These are phyloP conservation scores for Thielaviopsis punctulata DNA, from an alignment of 2,329 filamentous ascomycete species.

Conservation along the genomic window DNA sequence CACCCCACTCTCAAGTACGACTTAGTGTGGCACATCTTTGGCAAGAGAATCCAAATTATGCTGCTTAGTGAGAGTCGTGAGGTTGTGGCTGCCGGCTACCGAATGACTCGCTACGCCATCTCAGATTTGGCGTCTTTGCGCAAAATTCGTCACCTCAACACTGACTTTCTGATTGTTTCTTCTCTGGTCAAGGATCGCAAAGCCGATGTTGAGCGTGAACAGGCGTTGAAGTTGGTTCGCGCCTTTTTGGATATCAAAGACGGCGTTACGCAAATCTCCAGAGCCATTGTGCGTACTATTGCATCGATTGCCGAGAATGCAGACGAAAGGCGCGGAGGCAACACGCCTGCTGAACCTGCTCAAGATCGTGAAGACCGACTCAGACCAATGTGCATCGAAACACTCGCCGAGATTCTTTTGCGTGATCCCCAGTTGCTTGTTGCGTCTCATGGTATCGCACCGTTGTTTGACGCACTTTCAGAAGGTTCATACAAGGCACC, in stretches of 20 bases:
- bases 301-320: constrained; percentile 78
- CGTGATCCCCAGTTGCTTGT: constrained; percentile 69
- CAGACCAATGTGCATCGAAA: constrained; percentile 81
- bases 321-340: constrained; percentile 53
- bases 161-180: constrained; percentile 78
- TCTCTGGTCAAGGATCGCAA: constrained; percentile 93
- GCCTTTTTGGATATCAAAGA: constrained; percentile 93
- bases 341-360: constrained; percentile 41
- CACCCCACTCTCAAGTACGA: constrained; percentile 93
- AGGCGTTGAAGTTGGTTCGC: constrained; percentile 89
- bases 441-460: constrained; percentile 65
- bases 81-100: constrained; percentile 85
- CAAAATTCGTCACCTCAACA: constrained; percentile 74
- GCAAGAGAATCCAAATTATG: constrained; percentile 85
- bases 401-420: constrained; percentile 77
- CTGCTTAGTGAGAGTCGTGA: constrained; percentile 89
- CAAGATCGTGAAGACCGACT: constrained; percentile 69
- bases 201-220: constrained; percentile 90
- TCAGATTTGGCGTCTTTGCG: constrained; percentile 79
- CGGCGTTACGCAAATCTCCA: constrained; percentile 72
- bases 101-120: constrained; percentile 85
- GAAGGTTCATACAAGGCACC: constrained; percentile 87
- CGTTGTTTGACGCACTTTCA: constrained; percentile 78
- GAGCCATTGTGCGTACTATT: constrained; percentile 73
- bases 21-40: constrained; percentile 88